Evolutionary conservation across 352 stramenopile genomes (phyloP), one percentile per base, ranked within the genome.

Genomic region (Blastocystis sp.): DNA sequence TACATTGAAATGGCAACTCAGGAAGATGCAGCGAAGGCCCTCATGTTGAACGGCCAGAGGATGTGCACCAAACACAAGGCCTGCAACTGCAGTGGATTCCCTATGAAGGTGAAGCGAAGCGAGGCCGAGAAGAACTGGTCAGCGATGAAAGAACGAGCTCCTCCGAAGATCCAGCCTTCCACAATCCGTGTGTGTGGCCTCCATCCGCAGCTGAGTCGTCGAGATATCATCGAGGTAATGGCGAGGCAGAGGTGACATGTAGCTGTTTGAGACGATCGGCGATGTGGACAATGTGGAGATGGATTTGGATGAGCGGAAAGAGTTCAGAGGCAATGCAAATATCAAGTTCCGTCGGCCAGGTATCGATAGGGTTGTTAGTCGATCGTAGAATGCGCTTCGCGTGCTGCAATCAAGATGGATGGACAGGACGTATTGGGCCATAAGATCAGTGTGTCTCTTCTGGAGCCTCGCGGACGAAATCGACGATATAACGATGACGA

Each of bases 41-140:
- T 87, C 29, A 55, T 87, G 37, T 43, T 87, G 23, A 87, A 87
- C 50, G 76, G 76, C 0, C 76, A 87, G 50, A 87, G 76, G 76
- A 87, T 87, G 59, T 87, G 76, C 50, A 87, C 76, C 11, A 73
- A 87, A 59, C 76, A 87, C 59, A 76, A 87, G 39, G 76, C 76
- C 9, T 87, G 76, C 63, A 87, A 87, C 50, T 87, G 76, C 63
- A 87, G 76, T 37, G 76, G 76, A 9, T 87, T 76, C 63, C 76
- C 76, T 1, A 87, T 87, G 59, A 87, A 87, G 50, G 76, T 87
- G 59, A 87, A 87, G 50, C 76, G 76, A 7, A 87, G 76, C 63
- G 76, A 87, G 50, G 76, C 76, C 9, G 76, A 87, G 76, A 87
- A 87, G 76, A 87, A 87, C 76, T 87, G 76, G 76, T 87, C 76